Percentiles rank a stretch among this genome's conserved stretches.
phyloP scores from a whole-genome alignment of 305 asterid species.

The Caryopteris hybrid region DNA sequence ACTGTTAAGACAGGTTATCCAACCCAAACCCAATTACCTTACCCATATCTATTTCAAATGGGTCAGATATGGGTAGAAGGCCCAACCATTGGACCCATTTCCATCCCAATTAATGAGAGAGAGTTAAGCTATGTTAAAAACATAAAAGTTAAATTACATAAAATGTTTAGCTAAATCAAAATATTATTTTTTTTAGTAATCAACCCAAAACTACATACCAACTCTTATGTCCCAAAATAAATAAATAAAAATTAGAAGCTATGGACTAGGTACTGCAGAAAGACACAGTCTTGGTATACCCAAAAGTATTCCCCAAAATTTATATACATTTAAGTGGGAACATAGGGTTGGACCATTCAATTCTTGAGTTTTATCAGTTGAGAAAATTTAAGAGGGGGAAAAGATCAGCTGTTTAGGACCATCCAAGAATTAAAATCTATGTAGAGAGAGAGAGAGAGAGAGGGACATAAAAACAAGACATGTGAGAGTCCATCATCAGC shows the following conservation, averaged over 20 bases:
- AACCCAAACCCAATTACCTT: background rate
- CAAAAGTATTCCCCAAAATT: background rate
- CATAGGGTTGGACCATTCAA: constrained; percentile 11
- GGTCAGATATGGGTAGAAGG: background rate
- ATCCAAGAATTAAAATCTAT: background rate
- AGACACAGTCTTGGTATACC: background rate
- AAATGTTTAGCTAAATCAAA: too few species aligned
- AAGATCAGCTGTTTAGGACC: constrained; percentile 13
- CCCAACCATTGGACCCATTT: background rate
- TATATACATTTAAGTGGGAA: background rate
- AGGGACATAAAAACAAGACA: constrained; percentile 33
- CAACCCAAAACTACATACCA: too few species aligned
- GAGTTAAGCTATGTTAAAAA: too few species aligned
- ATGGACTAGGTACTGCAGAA: background rate
- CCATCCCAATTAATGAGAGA: background rate
- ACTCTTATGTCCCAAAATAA: too few species aligned
- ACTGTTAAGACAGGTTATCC: too few species aligned
- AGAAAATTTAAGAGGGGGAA: constrained; percentile 5
- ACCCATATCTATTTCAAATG: background rate
- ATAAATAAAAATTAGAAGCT: too few species aligned
- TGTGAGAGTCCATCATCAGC: constrained; percentile 47
- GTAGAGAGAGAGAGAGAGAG: background rate
- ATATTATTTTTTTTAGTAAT: too few species aligned
- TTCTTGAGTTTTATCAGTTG: constrained; percentile 13
- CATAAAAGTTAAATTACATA: too few species aligned